Conservation (phyloP, 1,284 basidiomycete species). For the Malassezia pachydermatis region DNA sequence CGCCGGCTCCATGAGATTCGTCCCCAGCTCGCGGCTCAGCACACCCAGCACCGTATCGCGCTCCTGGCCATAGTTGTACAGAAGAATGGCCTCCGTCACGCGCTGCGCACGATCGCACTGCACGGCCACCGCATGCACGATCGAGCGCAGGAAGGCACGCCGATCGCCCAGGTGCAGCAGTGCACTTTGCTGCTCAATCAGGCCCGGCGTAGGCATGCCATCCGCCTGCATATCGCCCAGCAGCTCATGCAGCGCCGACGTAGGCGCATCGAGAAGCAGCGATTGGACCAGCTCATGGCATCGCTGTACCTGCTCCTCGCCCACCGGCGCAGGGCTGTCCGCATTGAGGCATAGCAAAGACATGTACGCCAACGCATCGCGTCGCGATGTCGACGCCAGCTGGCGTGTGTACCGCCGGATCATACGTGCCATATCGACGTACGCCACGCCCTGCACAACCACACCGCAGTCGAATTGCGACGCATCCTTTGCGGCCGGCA, state of each 20-base stretch:
- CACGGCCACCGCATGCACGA: constrained; percentile 70
- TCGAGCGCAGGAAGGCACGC: constrained; percentile 67
- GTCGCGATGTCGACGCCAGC: constrained; percentile 80
- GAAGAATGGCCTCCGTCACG: constrained; percentile 78
- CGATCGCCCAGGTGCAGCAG: constrained; percentile 65
- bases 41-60: constrained; percentile 78
- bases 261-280: constrained; percentile 73
- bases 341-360: constrained; percentile 71
- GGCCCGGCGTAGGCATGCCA: constrained; percentile 73
- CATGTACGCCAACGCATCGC: constrained; percentile 88
- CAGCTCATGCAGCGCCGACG: constrained; percentile 62
- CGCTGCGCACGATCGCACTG: constrained; percentile 61
- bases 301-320: constrained; percentile 69
- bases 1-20: constrained; percentile 48
- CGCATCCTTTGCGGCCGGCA: constrained; percentile 65
- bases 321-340: constrained; percentile 58
- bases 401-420: constrained; percentile 86
- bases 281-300: constrained; percentile 79
- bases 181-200: constrained; percentile 70
- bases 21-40: constrained; percentile 79
- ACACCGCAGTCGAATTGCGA: constrained; percentile 54
- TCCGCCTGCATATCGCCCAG: constrained; percentile 82
- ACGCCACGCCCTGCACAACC: constrained; percentile 30
- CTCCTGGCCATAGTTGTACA: constrained; percentile 89
- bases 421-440: constrained; percentile 66